These are phyloP conservation scores for Triticum urartu DNA, from an alignment of 176 grass and related monocot species.

Conservation along the genomic window DNA sequence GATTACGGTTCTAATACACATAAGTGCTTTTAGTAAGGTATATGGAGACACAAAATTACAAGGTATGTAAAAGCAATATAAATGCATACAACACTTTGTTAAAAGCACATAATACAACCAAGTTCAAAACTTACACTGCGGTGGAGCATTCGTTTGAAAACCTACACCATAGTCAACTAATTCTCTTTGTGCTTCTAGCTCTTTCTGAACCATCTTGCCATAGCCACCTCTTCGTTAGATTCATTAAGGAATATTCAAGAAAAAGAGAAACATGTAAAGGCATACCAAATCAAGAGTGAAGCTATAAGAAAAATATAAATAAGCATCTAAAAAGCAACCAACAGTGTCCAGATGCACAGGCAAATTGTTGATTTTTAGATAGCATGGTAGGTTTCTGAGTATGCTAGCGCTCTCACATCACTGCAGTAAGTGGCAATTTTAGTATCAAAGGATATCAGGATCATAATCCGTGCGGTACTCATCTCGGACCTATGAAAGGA, in stretches of 20 bases:
- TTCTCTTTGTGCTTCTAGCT: constrained; percentile 90
- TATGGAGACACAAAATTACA: not conserved
- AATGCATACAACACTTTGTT: not conserved
- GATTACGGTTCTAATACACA: not conserved
- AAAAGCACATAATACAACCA: constrained; percentile 4
- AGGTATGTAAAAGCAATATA: not conserved
- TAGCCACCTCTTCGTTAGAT: constrained; percentile 81
- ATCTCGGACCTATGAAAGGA: constrained; percentile 67
- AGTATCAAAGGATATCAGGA: constrained; percentile 71
- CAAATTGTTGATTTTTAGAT: not conserved
- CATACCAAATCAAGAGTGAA: not conserved
- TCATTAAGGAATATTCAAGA: constrained; percentile 42
- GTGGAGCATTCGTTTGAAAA: constrained; percentile 52
- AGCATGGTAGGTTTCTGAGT: not conserved
- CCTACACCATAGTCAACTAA: constrained; percentile 86
- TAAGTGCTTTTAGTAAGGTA: not conserved
- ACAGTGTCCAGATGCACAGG: not conserved
- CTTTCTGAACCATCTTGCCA: constrained; percentile 94
- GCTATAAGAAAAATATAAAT: constrained; percentile 13
- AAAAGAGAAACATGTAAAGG: not conserved
- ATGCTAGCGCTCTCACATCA: constrained; percentile 8
- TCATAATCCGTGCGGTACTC: constrained; percentile 99
- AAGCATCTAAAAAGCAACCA: constrained; percentile 1
- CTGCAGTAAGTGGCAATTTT: not conserved
- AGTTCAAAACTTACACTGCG: constrained; percentile 45